These are phyloP conservation scores for Entophlyctis luteolus DNA, from an alignment of 192 early-diverging fungal genomes.

Conservation along the genomic window DNA sequence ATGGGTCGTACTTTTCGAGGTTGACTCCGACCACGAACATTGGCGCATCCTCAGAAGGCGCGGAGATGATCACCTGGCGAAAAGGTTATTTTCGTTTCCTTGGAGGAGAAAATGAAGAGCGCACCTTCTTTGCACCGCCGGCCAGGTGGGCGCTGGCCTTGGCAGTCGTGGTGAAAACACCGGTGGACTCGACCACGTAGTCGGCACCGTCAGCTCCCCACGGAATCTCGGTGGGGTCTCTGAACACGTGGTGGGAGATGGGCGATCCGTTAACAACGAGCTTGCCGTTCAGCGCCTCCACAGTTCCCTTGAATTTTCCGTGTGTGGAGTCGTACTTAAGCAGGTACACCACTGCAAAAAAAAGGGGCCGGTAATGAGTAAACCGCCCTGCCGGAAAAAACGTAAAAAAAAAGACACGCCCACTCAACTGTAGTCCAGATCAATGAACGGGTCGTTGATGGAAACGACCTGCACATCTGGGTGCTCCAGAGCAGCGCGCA, in stretches of 20 bases:
- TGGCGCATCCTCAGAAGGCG: slow-evolving; percentile 92
- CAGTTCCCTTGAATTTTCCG: slow-evolving; percentile 85
- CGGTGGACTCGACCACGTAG: slow-evolving; percentile 98
- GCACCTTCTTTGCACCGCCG: slow-evolving; percentile 89
- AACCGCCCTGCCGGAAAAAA: slow-evolving; percentile 19
- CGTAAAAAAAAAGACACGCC: too few relatives aligned
- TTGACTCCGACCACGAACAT: slow-evolving; percentile 98
- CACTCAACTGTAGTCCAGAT: slow-evolving; percentile 85
- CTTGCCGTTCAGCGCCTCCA: slow-evolving; percentile 77
- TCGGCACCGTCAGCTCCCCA: slow-evolving; percentile 79
- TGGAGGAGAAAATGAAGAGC: neutral
- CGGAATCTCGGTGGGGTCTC: slow-evolving; percentile 81
- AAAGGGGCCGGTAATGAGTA: neutral
- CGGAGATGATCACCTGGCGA: slow-evolving; percentile 82
- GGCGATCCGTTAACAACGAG: slow-evolving; percentile 81
- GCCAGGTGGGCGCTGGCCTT: slow-evolving; percentile 80
- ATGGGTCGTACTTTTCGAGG: slow-evolving; percentile 82
- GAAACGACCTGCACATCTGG: slow-evolving; percentile 68
- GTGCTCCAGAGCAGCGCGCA: slow-evolving; percentile 77
- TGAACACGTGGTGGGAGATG: slow-evolving; percentile 71
- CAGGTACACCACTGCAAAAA: slow-evolving; percentile 66
- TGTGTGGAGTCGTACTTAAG: slow-evolving; percentile 99
- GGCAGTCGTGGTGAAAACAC: slow-evolving; percentile 92
- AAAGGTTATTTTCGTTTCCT: neutral
- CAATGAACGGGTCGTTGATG: slow-evolving; percentile 97